phyloP scores from a whole-genome alignment of 2,329 filamentous ascomycete species.

The Cordyceps cateniannulata region DNA sequence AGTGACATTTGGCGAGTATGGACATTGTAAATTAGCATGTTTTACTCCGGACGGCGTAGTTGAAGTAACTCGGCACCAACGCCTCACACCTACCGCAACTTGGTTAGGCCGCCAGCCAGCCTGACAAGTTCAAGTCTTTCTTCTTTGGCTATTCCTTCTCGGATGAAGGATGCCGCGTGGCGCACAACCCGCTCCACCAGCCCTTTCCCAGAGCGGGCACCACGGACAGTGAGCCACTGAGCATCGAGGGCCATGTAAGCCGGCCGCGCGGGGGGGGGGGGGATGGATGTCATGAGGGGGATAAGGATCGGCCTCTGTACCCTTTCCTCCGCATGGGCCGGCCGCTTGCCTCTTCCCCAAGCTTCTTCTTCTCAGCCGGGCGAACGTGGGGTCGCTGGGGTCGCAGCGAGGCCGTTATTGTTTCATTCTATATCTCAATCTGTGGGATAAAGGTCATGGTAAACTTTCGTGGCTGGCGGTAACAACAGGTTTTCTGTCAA shows the following conservation, averaged over 20 bases:
- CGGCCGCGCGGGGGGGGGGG: background rate
- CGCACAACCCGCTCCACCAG: background rate
- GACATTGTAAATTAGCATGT: too few species aligned
- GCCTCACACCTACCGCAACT: too few species aligned
- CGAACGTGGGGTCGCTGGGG: background rate
- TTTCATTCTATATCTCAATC: background rate
- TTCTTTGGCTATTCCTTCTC: background rate
- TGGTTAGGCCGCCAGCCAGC: too few species aligned
- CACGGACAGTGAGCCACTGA: conserved; percentile 6
- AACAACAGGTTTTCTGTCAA: background rate
- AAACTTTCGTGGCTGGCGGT: background rate
- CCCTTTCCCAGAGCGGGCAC: background rate
- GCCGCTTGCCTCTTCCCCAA: background rate
- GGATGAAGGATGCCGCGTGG: conserved; percentile 10
- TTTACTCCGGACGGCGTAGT: too few species aligned
- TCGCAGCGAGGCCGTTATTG: background rate
- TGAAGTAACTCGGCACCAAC: too few species aligned
- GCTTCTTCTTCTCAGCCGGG: background rate
- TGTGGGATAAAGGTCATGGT: background rate
- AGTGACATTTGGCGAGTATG: too few species aligned
- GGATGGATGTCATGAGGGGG: too few species aligned
- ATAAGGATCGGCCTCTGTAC: background rate
- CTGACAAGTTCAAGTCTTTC: too few species aligned
- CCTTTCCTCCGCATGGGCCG: background rate
- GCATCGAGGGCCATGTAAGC: too few species aligned